Evolutionary conservation across 805 yeast genomes (phyloP), one percentile per base, ranked within the genome.

Genomic region (Saccharomycopsis sp.): DNA sequence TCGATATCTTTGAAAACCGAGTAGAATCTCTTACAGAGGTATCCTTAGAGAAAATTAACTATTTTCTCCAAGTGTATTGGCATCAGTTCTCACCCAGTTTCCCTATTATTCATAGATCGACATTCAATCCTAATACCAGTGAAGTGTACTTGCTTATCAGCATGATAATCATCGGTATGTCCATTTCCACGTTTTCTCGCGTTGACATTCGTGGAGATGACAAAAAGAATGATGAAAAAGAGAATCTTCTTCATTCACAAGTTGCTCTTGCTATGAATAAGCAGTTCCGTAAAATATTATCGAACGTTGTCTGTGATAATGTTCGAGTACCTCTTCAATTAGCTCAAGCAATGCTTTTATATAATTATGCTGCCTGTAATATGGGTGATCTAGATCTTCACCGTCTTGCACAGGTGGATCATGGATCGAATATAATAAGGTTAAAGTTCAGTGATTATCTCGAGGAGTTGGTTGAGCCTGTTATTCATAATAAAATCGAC

Each of bases 121-220:
- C 60, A 7, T 61, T 61, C 35, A 50, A 56, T 41, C 62, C 62
- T 5, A 59, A 59, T 23, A 54, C 60, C 1, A 19, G 24, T 20
- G 38, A 59, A 23, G 23, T 56, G 15, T 57, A 59, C 44, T 51
- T 59, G 14, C 24, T 59, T 15, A 57, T 54, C 19, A 54, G 58
- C 29, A 57, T 59, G 52, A 29, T 59, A n/a, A 52, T 57, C 17
- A 59, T 59, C 20, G 62, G 62, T 3, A 57, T 59, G 56, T 49
- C 52, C 19, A 20, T 49, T 15, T 20, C 52, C 3, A 12, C 19
- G 19, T 44, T 44, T 17, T 17, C 49, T 7, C 7, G 19, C 7
- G 49, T 12, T 12, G 12, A 44, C 5, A 8, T 5, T 17, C 3
- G 22, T 44, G 62, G 55, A 23, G 52, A 53, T 15, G 24, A n/a